Percentiles rank a stretch among this genome's conserved stretches.
Evolutionary conservation across 306 rosid genomes (phyloP).

Genomic region (Vicia faba): DNA sequence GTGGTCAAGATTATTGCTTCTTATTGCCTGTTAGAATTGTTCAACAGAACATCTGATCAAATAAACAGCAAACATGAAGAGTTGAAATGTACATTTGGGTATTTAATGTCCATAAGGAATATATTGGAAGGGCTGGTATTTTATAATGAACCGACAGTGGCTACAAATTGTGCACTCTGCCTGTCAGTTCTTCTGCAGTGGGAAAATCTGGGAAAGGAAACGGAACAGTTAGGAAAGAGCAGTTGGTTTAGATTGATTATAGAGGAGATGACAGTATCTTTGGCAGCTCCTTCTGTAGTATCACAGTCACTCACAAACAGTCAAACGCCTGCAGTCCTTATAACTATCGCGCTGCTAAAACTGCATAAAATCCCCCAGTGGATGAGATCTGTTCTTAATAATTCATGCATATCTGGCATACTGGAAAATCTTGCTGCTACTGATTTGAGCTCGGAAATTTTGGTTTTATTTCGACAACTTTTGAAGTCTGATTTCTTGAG

Average conservation of each 20-base stretch:
- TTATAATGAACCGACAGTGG: slow-evolving; percentile 67
- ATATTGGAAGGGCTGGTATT: slow-evolving; percentile 75
- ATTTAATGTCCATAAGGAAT: slow-evolving; percentile 65
- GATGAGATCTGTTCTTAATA: slow-evolving; percentile 68
- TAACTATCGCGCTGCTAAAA: slow-evolving; percentile 65
- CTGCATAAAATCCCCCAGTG: slow-evolving; percentile 59
- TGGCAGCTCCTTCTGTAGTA: slow-evolving; percentile 67
- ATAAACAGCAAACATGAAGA: slow-evolving; percentile 53
- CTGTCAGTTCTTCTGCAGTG: slow-evolving; percentile 65
- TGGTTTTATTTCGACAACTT: slow-evolving; percentile 67
- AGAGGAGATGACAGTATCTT: slow-evolving; percentile 74
- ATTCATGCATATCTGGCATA: slow-evolving; percentile 70
- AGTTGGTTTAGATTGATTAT: slow-evolving; percentile 79
- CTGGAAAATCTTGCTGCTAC: slow-evolving; percentile 56
- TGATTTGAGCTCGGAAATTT: slow-evolving; percentile 59
- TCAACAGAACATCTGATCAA: slow-evolving; percentile 66
- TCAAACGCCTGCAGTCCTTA: slow-evolving; percentile 62
- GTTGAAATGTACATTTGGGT: slow-evolving; percentile 48
- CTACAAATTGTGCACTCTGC: slow-evolving; percentile 72
- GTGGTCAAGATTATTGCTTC: slow-evolving; percentile 70
- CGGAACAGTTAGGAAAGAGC: slow-evolving; percentile 44
- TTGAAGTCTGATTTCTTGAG: slow-evolving; percentile 54
- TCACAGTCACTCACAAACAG: slow-evolving; percentile 54
- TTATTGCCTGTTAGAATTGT: slow-evolving; percentile 67
- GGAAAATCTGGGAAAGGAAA: slow-evolving; percentile 50